A percentile compares a stretch with the other conserved stretches of the same genome.
Evolutionary conservation across 306 rosid species (phyloP).

Genomic region (Sesbania bispinosa): DNA sequence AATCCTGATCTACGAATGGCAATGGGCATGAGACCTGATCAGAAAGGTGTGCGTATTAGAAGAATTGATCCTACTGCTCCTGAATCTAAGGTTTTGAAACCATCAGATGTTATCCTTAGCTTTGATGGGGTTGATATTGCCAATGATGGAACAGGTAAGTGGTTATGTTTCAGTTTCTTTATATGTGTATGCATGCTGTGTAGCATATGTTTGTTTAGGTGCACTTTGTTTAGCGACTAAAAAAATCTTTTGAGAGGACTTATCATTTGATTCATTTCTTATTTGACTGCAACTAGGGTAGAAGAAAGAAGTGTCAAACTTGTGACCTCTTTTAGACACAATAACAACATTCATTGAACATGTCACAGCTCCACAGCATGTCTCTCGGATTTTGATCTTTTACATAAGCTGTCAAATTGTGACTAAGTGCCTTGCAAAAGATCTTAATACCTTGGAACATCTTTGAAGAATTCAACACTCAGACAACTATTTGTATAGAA

Average conservation of each 20-base stretch:
- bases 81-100: conserved; percentile 76
- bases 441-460: background rate
- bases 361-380: background rate
- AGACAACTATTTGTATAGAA: background rate
- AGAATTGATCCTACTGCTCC: conserved; percentile 93
- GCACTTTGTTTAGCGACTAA: conserved; percentile 11
- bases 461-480: background rate
- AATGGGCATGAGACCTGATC: conserved; percentile 79
- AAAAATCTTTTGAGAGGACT: background rate
- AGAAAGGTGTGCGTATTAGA: conserved; percentile 95
- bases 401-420: background rate
- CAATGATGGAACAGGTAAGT: conserved; percentile 92
- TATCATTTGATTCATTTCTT: background rate
- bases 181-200: background rate
- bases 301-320: background rate
- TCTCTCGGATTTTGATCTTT: background rate
- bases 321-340: conserved; percentile 13
- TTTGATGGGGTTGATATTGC: conserved; percentile 92
- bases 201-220: conserved; percentile 17
- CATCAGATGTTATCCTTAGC: conserved; percentile 91
- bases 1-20: conserved; percentile 87
- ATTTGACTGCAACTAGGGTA: conserved; percentile 11
- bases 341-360: background rate
- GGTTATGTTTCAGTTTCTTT: conserved; percentile 6
- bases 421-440: conserved; percentile 3